phyloP scores from a whole-genome alignment of 768 basidiomycete genomes.

The Suillus subluteus region DNA sequence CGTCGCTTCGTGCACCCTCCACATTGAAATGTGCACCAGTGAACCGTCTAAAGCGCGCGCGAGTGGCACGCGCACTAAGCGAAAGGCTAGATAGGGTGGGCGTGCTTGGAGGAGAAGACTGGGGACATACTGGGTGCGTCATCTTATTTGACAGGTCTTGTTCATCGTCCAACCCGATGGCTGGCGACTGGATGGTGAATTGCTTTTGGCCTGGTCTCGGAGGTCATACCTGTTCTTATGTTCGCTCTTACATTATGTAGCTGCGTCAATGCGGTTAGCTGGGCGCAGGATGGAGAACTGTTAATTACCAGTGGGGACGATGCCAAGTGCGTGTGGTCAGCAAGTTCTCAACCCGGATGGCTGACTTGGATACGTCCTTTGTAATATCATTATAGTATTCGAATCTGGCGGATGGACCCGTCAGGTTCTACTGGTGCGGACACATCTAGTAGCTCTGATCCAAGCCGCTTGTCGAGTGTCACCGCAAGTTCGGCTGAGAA shows the following conservation, averaged over 20 bases:
- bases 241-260: slow-evolving; percentile 36
- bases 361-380: slow-evolving; percentile 1
- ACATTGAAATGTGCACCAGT: slow-evolving; percentile 6
- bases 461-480: background rate
- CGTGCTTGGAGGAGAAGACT: slow-evolving; percentile 62
- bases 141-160: background rate
- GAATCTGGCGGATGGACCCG: slow-evolving; percentile 76
- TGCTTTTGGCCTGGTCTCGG: background rate
- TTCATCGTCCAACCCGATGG: background rate
- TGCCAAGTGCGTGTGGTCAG: slow-evolving; percentile 51
- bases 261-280: slow-evolving; percentile 79
- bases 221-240: background rate
- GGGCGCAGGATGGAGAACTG: slow-evolving; percentile 67
- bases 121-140: slow-evolving; percentile 72
- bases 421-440: slow-evolving; percentile 14
- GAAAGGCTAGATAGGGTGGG: slow-evolving; percentile 64
- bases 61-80: slow-evolving; percentile 21
- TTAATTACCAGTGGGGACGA: slow-evolving; percentile 78
- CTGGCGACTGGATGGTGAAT: slow-evolving; percentile 1
- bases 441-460: background rate
- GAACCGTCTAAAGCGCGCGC: slow-evolving; percentile 13
- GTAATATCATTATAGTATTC: slow-evolving; percentile 48
- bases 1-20: background rate
- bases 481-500: background rate
- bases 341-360: background rate